Percentiles rank a stretch among this genome's conserved stretches.
phyloP scores from a whole-genome alignment of 768 basidiomycete species.

The Rhodotorula kratochvilovae region DNA sequence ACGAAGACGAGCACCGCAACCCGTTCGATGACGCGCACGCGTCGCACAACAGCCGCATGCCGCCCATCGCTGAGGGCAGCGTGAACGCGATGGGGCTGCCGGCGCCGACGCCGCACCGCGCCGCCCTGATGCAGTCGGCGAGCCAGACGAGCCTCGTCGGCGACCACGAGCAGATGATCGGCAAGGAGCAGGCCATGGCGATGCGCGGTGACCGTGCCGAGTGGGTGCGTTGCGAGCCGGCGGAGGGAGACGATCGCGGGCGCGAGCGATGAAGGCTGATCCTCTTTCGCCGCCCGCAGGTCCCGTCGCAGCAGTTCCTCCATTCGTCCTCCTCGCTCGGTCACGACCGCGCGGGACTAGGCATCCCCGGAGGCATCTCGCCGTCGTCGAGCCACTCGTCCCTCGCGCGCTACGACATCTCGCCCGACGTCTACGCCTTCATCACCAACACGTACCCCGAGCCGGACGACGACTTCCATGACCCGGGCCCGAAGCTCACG shows the following conservation, averaged over 20 bases:
- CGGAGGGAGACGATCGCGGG: too few relatives aligned
- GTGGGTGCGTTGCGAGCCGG: constrained; percentile 7
- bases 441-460: constrained; percentile 23
- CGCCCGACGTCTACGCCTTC: constrained; percentile 4
- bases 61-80: background rate
- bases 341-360: background rate
- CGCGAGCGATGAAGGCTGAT: background rate
- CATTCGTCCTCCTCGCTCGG: constrained; percentile 3
- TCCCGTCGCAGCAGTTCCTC: constrained; percentile 22
- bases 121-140: constrained; percentile 7
- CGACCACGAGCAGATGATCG: background rate
- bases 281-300: background rate
- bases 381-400: background rate
- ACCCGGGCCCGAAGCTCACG: constrained; percentile 9
- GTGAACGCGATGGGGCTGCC: background rate
- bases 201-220: constrained; percentile 13
- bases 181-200: constrained; percentile 15
- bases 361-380: background rate
- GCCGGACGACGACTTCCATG: constrained; percentile 19
- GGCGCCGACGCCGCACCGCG: constrained; percentile 12
- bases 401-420: constrained; percentile 13
- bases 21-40: constrained; percentile 24
- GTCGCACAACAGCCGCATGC: too few relatives aligned
- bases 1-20: background rate
- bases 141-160: background rate